Conservation (phyloP, 2,329 filamentous ascomycete species). For the Exophiala sp. region DNA sequence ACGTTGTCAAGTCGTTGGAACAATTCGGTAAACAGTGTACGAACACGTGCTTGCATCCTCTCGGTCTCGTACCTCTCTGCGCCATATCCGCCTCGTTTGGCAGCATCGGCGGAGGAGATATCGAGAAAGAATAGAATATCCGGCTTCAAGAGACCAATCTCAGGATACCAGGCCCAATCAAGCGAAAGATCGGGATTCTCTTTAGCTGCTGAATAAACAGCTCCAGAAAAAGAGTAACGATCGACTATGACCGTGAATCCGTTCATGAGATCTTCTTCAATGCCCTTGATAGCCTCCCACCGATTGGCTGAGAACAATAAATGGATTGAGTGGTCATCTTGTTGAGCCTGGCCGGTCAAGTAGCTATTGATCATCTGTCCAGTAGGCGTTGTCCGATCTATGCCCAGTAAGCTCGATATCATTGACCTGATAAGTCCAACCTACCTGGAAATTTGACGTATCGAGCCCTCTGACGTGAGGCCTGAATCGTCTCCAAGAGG, state of each 20-base stretch:
- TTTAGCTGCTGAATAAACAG: slow-evolving; percentile 90
- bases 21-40: slow-evolving; percentile 65
- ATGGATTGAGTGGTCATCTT: slow-evolving; percentile 87
- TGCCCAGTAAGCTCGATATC: neutral
- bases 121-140: slow-evolving; percentile 87
- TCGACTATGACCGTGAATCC: slow-evolving; percentile 81
- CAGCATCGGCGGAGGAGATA: slow-evolving; percentile 69
- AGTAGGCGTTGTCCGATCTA: slow-evolving; percentile 78
- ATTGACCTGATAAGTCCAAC: neutral
- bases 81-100: slow-evolving; percentile 78
- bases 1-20: slow-evolving; percentile 43
- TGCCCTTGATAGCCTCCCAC: slow-evolving; percentile 63
- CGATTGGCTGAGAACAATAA: slow-evolving; percentile 86
- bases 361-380: slow-evolving; percentile 85
- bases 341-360: slow-evolving; percentile 65
- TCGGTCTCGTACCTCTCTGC: slow-evolving; percentile 82
- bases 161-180: slow-evolving; percentile 77
- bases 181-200: slow-evolving; percentile 66
- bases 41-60: slow-evolving; percentile 76
- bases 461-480: slow-evolving; percentile 51
- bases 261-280: slow-evolving; percentile 50
- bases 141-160: slow-evolving; percentile 80
- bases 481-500: slow-evolving; percentile 55
- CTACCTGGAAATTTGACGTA: slow-evolving; percentile 66
- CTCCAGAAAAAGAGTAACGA: slow-evolving; percentile 91